Conservation (phyloP, 192 early-diverging fungal genomes). For the Jimgerdemannia flammicorona region DNA sequence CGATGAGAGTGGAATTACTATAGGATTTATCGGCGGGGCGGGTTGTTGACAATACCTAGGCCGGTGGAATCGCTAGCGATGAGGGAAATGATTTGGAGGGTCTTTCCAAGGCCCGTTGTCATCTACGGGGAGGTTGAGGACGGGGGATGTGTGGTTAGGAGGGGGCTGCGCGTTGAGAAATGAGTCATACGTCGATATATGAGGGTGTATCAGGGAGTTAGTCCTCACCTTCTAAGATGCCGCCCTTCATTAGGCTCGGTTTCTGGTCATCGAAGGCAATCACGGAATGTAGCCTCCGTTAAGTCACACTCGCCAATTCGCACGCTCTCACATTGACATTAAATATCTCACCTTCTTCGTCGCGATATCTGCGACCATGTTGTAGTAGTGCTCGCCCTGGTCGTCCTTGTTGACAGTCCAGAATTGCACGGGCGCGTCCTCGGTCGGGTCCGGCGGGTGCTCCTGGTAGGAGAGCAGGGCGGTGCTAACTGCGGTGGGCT, state of each 20-base stretch:
- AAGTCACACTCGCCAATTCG: too few species aligned
- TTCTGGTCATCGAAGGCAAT: too few species aligned
- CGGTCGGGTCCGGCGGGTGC: neutral
- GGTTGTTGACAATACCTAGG: neutral
- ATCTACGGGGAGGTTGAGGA: slow-evolving; percentile 94
- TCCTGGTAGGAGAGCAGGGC: slow-evolving; percentile 2
- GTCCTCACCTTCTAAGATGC: neutral
- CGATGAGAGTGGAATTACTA: slow-evolving; percentile 45
- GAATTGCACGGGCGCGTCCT: neutral
- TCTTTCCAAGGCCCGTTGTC: slow-evolving; percentile 91
- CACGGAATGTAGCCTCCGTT: too few species aligned
- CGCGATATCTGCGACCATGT: neutral
- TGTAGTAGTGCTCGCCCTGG: neutral
- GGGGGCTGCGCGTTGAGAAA: neutral
- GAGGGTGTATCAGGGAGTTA: too few species aligned
- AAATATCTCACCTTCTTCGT: neutral
- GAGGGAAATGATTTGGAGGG: slow-evolving; percentile 94
- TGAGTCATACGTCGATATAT: too few species aligned
- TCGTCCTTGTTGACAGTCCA: neutral
- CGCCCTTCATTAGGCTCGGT: neutral
- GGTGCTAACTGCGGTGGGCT: neutral
- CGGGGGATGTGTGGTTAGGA: too few species aligned
- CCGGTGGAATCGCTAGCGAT: slow-evolving; percentile 32
- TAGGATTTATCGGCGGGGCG: slow-evolving; percentile 4
- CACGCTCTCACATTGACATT: too few species aligned